Conservation (phyloP, 345 rosid species). For the Pistacia integerrima region DNA sequence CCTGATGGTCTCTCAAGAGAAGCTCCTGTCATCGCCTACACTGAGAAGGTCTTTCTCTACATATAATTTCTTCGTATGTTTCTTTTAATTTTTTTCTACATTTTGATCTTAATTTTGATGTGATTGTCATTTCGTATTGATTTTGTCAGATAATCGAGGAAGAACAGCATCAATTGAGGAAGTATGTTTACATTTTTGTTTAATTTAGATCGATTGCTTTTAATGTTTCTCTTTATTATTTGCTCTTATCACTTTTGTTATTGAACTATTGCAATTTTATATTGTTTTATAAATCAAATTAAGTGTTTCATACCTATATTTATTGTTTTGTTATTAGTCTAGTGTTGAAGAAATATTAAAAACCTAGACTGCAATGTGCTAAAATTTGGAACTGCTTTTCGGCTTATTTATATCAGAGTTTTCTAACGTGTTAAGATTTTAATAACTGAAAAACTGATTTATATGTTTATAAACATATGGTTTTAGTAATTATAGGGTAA, state of each 20-base stretch:
- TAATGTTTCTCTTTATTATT: background rate
- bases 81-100: background rate
- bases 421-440: background rate
- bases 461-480: no score
- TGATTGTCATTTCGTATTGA: conserved; percentile 6
- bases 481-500: no score
- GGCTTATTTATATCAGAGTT: background rate
- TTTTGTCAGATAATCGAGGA: conserved; percentile 69
- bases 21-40: conserved; percentile 85
- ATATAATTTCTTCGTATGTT: background rate
- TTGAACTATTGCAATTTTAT: no score
- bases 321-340: no score
- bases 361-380: conserved; percentile 8
- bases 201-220: background rate
- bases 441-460: background rate
- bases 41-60: conserved; percentile 62
- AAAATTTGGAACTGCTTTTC: background rate
- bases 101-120: conserved; percentile 11
- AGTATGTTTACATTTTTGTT: conserved; percentile 39
- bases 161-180: conserved; percentile 82
- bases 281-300: no score
- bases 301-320: no score
- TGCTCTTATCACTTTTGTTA: background rate
- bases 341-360: no score
- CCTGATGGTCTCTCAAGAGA: conserved; percentile 87